Conservation (phyloP, 2,329 filamentous ascomycete species). For the Fusarium succisae region DNA sequence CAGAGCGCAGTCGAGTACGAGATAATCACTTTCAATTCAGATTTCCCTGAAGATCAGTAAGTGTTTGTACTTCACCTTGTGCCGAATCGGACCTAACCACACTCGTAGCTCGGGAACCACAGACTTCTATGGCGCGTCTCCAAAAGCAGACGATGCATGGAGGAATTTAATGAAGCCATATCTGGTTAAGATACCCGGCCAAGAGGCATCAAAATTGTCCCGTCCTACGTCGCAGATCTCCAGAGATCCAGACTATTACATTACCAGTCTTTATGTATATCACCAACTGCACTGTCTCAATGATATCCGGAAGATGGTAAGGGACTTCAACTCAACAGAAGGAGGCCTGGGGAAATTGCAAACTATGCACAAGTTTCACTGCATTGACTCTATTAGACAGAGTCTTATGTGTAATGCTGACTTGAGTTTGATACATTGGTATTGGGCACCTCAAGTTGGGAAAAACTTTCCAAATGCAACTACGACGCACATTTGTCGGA, state of each 20-base stretch:
- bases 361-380: constrained; percentile 3
- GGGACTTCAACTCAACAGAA: neutral
- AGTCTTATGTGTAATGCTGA: neutral
- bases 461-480: neutral
- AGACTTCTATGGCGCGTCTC: neutral
- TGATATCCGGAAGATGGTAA: neutral
- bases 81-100: neutral
- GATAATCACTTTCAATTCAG: neutral
- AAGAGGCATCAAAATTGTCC: neutral
- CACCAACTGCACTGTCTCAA: constrained; percentile 1
- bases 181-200: neutral
- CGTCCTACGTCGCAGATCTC: neutral
- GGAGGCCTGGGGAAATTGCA: neutral
- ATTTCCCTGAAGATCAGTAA: neutral
- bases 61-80: accelerated
- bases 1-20: neutral
- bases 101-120: neutral
- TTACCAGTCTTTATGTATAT: constrained; percentile 2
- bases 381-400: neutral
- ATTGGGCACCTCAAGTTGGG: neutral
- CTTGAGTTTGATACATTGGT: neutral
- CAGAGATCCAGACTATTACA: neutral
- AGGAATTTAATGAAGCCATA: neutral
- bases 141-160: neutral
- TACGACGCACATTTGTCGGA: neutral